Percentiles rank a stretch among this genome's conserved stretches.
phyloP scores from a whole-genome alignment of 2,329 filamentous ascomycete genomes.

The Myriosclerotinia scirpicola region DNA sequence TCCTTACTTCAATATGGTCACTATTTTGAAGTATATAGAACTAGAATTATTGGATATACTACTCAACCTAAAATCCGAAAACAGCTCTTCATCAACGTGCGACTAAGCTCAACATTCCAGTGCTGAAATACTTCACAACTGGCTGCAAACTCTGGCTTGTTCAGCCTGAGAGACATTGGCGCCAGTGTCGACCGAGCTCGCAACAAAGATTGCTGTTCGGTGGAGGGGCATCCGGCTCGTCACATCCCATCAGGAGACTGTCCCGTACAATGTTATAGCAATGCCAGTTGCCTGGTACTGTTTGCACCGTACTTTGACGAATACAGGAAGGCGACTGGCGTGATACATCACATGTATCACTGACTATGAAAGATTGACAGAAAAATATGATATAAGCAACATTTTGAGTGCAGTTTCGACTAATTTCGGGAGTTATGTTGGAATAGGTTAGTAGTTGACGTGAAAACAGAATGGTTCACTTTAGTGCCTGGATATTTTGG shows the following conservation, averaged over 20 bases:
- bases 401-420: not conserved
- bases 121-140: not conserved
- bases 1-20: not conserved
- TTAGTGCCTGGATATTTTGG: not conserved
- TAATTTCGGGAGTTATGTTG: not conserved
- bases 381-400: not conserved
- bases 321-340: not conserved
- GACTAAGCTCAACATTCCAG: not conserved
- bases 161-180: not conserved
- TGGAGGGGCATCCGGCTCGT: no score
- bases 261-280: not conserved
- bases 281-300: not conserved
- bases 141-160: no score
- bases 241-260: not conserved
- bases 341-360: not conserved
- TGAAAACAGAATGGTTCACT: not conserved
- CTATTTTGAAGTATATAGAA: not conserved
- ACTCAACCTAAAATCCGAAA: no score
- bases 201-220: not conserved
- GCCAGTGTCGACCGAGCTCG: not conserved
- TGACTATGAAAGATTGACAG: not conserved
- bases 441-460: conserved; percentile 14
- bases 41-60: not conserved
- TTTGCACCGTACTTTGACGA: not conserved
- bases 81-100: not conserved